Evolutionary conservation across 2,329 filamentous ascomycete genomes (phyloP), one percentile per base, ranked within the genome.

Genomic region (Pestalotiopsis sp.): DNA sequence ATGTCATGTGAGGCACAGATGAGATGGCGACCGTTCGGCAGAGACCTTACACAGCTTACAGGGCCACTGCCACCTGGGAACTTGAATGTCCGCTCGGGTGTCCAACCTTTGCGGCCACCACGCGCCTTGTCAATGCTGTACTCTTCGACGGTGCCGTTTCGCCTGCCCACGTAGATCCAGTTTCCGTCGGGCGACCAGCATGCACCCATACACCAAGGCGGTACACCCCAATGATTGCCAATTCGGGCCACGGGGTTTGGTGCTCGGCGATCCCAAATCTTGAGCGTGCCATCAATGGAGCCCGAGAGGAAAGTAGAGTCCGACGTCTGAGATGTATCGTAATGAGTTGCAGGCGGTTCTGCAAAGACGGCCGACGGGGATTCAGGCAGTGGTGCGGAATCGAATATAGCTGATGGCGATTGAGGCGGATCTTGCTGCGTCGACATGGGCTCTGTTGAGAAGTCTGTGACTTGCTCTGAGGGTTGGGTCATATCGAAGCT

Each of bases 101-200:
- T 86, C 81, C 92, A 91, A 1, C 93, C 85, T 1, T 90, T 74
- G 63, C 86, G 72, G 3, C 93, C 85, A 4, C 91, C 77, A 65
- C 77, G 79, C 0, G 87, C 89, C 74, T 94, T 94, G 77, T 96
- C 93, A 20, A 99, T 84, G 75, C 89, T 94, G 80, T 92, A 99
- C 79, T 99, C 96, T 73, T 99, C 96, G 0, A 99, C 96, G 0
- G 94, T 97, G 64, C 94, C 88, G 78, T 98, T 98, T 68, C 96
- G 87, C 35, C 96, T 86, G 0, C 96, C 96, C 0, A 92, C 94
- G 80, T 97, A 99, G 74, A 99, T 94, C 79, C 89, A 94, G 80
- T 98, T 98, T 14, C 96, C 96, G 77, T 98, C 93, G 0, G 94
- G 94, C 66, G 92, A 95, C 96, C 96, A 99, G 81, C 94, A 97